phyloP scores from a whole-genome alignment of 2,329 filamentous ascomycete genomes.

The Fusarium domesticum region DNA sequence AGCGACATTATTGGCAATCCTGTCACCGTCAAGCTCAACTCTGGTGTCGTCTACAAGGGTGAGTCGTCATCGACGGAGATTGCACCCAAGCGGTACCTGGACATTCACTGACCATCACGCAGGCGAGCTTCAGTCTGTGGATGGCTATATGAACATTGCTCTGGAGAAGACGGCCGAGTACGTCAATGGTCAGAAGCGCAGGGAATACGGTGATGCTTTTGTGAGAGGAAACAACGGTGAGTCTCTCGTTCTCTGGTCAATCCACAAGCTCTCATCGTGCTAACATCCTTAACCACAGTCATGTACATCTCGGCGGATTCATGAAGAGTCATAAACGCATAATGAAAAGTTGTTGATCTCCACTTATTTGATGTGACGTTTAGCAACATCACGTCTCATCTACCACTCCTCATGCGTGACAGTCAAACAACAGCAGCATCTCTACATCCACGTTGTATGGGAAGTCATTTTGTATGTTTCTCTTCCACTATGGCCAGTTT shows the following conservation, averaged over 20 bases:
- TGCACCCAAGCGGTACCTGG: neutral
- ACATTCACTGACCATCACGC: slow-evolving; percentile 7
- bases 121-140: slow-evolving; percentile 95
- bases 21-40: slow-evolving; percentile 96
- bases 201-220: slow-evolving; percentile 90
- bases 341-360: slow-evolving; percentile 17
- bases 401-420: slow-evolving; percentile 1
- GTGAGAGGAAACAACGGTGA: slow-evolving; percentile 93
- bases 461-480: slow-evolving; percentile 12
- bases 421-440: neutral
- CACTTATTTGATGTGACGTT: slow-evolving; percentile 1
- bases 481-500: slow-evolving; percentile 2
- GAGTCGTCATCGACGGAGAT: slow-evolving; percentile 19
- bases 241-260: slow-evolving; percentile 13
- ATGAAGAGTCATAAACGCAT: slow-evolving; percentile 28
- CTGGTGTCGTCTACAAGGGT: slow-evolving; percentile 98
- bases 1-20: slow-evolving; percentile 91
- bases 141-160: slow-evolving; percentile 99
- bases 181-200: slow-evolving; percentile 77
- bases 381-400: slow-evolving; percentile 1
- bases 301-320: slow-evolving; percentile 69
- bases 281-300: slow-evolving; percentile 41
- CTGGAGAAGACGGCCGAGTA: slow-evolving; percentile 93
- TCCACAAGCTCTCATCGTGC: neutral
- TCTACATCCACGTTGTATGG: slow-evolving; percentile 34